These are phyloP conservation scores for Uronychia setigera DNA, from an alignment of 73 alveolate species.

Conservation along the genomic window DNA sequence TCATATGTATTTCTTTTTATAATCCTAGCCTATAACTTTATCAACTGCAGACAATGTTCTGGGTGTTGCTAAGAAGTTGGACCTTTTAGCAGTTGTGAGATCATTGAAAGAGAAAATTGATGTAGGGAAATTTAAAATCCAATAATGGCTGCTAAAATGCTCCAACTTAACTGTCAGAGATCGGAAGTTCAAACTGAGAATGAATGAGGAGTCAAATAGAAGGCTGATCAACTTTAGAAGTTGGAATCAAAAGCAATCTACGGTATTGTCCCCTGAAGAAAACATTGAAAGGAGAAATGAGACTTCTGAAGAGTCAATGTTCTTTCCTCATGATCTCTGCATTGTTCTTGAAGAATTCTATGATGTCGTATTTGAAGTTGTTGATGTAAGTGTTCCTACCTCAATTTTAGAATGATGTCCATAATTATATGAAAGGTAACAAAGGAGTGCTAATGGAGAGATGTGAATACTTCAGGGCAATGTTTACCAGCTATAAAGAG, in stretches of 20 bases:
- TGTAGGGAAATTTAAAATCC: constrained; percentile 8
- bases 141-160: neutral
- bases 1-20: neutral
- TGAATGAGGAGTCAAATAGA: neutral
- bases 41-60: neutral
- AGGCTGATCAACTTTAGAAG: constrained; percentile 3
- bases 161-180: neutral
- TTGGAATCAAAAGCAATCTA: constrained; percentile 5
- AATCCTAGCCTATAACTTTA: constrained; percentile 3
- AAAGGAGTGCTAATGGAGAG: constrained; percentile 10
- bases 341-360: constrained; percentile 34
- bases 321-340: constrained; percentile 22
- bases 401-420: neutral
- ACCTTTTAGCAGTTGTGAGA: neutral
- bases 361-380: constrained; percentile 27
- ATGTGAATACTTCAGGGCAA: constrained; percentile 36
- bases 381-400: neutral
- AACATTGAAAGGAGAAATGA: constrained; percentile 8
- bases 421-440: constrained; percentile 26
- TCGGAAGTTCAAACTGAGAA: neutral
- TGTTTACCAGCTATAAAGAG: constrained; percentile 19
- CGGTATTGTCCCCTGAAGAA: constrained; percentile 44
- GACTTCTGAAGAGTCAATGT: constrained; percentile 2
- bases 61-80: constrained; percentile 5
- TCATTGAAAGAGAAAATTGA: constrained; percentile 9